phyloP scores from a whole-genome alignment of 495 filamentous ascomycete species.

The Tuber indicum region DNA sequence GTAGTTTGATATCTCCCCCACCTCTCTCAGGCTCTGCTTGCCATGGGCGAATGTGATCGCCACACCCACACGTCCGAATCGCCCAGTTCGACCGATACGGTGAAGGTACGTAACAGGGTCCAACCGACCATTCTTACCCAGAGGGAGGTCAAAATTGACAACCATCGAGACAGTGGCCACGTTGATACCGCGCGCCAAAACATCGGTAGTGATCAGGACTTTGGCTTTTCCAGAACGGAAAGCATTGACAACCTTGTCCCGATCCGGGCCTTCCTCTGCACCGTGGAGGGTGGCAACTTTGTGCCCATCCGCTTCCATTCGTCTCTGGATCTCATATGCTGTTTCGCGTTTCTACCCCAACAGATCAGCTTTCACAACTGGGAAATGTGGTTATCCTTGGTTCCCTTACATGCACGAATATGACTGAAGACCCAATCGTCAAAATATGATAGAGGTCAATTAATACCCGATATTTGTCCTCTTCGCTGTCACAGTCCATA shows the following conservation, averaged over 20 bases:
- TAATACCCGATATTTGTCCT: conserved; percentile 78
- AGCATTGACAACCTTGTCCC: conserved; percentile 76
- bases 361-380: background rate
- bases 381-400: conserved; percentile 29
- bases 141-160: conserved; percentile 82
- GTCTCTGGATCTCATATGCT: conserved; percentile 70
- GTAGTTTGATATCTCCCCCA: conserved; percentile 67
- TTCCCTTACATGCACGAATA: conserved; percentile 76
- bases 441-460: conserved; percentile 90
- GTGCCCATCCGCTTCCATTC: conserved; percentile 83
- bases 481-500: conserved; percentile 74
- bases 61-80: conserved; percentile 95
- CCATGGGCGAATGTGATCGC: conserved; percentile 85
- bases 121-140: conserved; percentile 53
- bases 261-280: conserved; percentile 70
- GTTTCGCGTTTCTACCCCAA: conserved; percentile 64
- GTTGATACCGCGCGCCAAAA: conserved; percentile 93
- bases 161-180: conserved; percentile 95
- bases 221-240: conserved; percentile 84
- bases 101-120: conserved; percentile 95
- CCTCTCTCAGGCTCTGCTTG: conserved; percentile 63
- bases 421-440: conserved; percentile 93
- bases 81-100: conserved; percentile 93
- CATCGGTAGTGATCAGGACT: conserved; percentile 98
- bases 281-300: conserved; percentile 82